A percentile compares a stretch with the other conserved stretches of the same genome.
Evolutionary conservation across 208 protist genomes (phyloP).

Genomic region (Trypanosoma vivax): DNA sequence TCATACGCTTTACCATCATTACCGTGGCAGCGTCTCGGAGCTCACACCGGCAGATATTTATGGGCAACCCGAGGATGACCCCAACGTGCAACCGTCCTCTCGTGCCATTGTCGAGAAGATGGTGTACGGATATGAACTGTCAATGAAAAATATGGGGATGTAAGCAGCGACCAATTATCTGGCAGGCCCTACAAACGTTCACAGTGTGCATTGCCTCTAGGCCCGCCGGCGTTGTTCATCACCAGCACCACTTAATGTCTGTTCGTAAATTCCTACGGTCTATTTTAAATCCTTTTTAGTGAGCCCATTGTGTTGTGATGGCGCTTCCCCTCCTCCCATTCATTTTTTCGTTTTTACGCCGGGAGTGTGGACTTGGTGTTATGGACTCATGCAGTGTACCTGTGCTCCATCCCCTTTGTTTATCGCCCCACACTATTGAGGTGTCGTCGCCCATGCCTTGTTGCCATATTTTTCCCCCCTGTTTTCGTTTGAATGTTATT

Average conservation of each 20-base stretch:
- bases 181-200: too few species aligned
- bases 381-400: too few species aligned
- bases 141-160: constrained; percentile 71
- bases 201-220: too few species aligned
- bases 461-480: not conserved
- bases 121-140: constrained; percentile 81
- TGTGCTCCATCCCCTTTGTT: too few species aligned
- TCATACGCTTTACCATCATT: constrained; percentile 72
- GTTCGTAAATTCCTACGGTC: too few species aligned
- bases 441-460: too few species aligned
- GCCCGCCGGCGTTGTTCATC: too few species aligned
- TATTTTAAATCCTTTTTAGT: too few species aligned
- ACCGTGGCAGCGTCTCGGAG: constrained; percentile 72
- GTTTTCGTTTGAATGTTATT: not conserved
- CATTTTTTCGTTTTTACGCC: not conserved
- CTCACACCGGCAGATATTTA: constrained; percentile 63
- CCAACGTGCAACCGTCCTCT: constrained; percentile 79
- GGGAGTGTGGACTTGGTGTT: not conserved
- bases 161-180: too few species aligned
- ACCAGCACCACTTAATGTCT: too few species aligned
- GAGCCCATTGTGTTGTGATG: too few species aligned
- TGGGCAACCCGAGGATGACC: constrained; percentile 74
- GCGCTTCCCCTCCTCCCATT: not conserved
- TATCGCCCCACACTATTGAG: too few species aligned
- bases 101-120: constrained; percentile 63